Conservation (phyloP, 352 stramenopile species). For the Phytophthora lateralis region DNA sequence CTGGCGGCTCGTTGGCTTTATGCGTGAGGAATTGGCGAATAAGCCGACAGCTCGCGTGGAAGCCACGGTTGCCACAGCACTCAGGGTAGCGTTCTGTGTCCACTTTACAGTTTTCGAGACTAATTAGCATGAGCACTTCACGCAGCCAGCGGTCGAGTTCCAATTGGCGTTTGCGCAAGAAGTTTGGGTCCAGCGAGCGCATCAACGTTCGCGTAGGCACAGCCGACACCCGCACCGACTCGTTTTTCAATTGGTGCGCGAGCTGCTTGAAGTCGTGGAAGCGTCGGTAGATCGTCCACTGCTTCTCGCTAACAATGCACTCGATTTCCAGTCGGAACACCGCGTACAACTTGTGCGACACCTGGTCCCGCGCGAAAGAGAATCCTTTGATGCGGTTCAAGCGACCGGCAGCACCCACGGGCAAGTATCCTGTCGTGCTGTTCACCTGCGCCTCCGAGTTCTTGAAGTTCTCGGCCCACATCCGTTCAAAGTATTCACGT, state of each 20-base stretch:
- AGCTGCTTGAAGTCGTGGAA: constrained; percentile 90
- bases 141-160: constrained; percentile 87
- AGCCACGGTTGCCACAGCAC: constrained; percentile 72
- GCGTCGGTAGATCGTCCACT: constrained; percentile 87
- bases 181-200: constrained; percentile 81
- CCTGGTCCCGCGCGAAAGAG: constrained; percentile 69
- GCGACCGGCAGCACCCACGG: constrained; percentile 61
- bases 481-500: constrained; percentile 81
- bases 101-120: constrained; percentile 79
- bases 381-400: constrained; percentile 86
- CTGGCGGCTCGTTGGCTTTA: constrained; percentile 72
- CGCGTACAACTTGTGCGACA: constrained; percentile 77
- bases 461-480: constrained; percentile 88
- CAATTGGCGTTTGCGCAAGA: constrained; percentile 83
- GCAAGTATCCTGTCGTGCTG: constrained; percentile 74
- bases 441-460: constrained; percentile 71
- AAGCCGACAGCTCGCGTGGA: constrained; percentile 67
- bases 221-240: constrained; percentile 74
- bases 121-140: constrained; percentile 83
- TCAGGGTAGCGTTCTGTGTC: constrained; percentile 63
- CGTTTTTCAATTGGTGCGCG: constrained; percentile 80
- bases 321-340: constrained; percentile 86
- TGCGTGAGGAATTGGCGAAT: constrained; percentile 81
- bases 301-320: constrained; percentile 86
- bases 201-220: constrained; percentile 83